Percentiles rank a stretch among this genome's conserved stretches.
phyloP scores from a whole-genome alignment of 169 alveolate genomes.

The Perkinsus chesapeaki region DNA sequence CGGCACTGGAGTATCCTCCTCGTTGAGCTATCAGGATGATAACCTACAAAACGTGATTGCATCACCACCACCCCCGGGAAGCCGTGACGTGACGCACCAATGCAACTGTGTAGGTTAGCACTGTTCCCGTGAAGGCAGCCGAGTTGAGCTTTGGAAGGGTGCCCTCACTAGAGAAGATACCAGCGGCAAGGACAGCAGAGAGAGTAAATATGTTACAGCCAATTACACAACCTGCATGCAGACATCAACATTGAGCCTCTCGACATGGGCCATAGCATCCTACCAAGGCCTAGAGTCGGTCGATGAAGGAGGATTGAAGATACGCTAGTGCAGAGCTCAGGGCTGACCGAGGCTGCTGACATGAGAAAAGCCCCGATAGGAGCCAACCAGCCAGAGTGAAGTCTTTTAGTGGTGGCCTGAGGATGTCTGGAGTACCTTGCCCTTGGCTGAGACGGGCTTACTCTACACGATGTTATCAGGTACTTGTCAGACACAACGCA shows the following conservation, averaged over 20 bases:
- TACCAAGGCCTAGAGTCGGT: not conserved
- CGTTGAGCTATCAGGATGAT: not conserved
- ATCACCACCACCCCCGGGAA: no score
- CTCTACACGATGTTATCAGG: not conserved
- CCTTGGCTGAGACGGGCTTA: not conserved
- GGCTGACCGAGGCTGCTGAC: not conserved
- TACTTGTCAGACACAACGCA: not conserved
- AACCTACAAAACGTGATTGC: not conserved
- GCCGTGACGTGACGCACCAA: not conserved
- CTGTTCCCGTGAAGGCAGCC: not conserved
- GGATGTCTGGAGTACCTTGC: not conserved
- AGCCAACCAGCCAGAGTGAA: not conserved
- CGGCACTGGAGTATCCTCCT: not conserved
- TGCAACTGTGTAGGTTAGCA: not conserved
- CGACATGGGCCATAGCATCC: not conserved
- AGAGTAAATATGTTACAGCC: not conserved
- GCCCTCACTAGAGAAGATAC: not conserved
- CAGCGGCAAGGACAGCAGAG: not conserved
- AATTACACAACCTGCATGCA: not conserved
- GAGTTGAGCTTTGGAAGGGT: not conserved
- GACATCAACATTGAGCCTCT: no score
- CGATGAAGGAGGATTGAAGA: not conserved
- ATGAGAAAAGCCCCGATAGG: not conserved
- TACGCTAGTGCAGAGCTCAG: not conserved
- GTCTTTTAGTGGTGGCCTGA: not conserved